Evolutionary conservation across 2,329 filamentous ascomycete species (phyloP).

Genomic region (Calonectria montana): DNA sequence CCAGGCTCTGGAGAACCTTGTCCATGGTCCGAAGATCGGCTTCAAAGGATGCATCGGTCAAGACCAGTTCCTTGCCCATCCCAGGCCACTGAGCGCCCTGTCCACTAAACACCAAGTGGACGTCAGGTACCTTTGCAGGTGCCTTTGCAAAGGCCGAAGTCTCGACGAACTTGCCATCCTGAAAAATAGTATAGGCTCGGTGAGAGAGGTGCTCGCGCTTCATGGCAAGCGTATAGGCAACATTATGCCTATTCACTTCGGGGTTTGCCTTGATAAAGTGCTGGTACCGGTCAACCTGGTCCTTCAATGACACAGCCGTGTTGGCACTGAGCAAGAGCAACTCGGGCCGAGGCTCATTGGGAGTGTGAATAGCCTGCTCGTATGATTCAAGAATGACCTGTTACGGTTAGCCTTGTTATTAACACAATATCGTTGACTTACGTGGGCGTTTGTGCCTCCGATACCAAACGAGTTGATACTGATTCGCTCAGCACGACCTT

Average conservation of each 20-base stretch:
- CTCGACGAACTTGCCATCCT: background rate
- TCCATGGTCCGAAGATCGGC: background rate
- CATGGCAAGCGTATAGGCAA: constrained; percentile 16
- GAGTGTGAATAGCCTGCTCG: background rate
- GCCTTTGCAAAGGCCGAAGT: background rate
- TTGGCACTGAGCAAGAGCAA: constrained; percentile 12
- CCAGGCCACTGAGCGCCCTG: constrained; percentile 48
- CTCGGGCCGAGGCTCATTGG: background rate
- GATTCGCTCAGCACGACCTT: constrained; percentile 11
- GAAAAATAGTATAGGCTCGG: background rate
- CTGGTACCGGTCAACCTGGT: constrained; percentile 1
- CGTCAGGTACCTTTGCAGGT: background rate
- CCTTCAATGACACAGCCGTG: background rate
- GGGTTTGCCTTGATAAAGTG: background rate
- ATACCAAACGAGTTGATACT: constrained; percentile 46
- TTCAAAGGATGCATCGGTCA: background rate
- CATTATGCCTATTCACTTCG: background rate
- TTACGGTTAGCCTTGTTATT: background rate
- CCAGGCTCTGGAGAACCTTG: constrained; percentile 28
- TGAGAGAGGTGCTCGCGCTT: constrained; percentile 8
- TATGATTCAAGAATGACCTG: constrained; percentile 26
- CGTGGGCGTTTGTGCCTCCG: constrained; percentile 43
- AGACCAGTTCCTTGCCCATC: constrained; percentile 45
- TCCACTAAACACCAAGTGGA: constrained; percentile 44
- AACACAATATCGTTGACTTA: constrained; percentile 36